phyloP scores from a whole-genome alignment of 805 yeast genomes.

The Metschnikowia lunata region DNA sequence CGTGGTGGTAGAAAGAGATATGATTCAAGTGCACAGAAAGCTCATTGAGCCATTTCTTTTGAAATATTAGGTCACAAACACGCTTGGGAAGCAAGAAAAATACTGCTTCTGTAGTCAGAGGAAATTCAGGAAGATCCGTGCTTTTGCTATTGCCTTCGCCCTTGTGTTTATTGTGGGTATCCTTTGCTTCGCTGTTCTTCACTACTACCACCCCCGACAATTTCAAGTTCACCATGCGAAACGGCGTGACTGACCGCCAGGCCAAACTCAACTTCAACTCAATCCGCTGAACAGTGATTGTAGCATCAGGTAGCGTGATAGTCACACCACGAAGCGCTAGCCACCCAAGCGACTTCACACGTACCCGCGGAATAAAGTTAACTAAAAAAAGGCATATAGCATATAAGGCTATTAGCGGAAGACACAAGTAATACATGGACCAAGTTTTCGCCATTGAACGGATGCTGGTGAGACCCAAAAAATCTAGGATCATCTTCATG shows the following conservation, averaged over 20 bases:
- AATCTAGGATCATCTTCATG: too few species aligned
- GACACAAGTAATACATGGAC: too few species aligned
- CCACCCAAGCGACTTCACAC: conserved; percentile 17
- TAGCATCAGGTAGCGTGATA: conserved; percentile 6
- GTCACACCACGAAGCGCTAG: conserved; percentile 12
- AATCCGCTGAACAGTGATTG: conserved; percentile 6
- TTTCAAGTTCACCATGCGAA: conserved; percentile 10
- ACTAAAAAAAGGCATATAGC: conserved; percentile 5
- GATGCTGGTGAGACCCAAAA: too few species aligned
- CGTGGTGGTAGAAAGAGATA: conserved; percentile 13
- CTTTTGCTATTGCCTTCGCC: background rate
- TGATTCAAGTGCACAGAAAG: conserved; percentile 12
- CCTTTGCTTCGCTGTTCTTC: background rate
- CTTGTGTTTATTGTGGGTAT: background rate
- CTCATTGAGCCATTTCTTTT: conserved; percentile 14
- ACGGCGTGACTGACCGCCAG: conserved; percentile 12
- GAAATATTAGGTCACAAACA: conserved; percentile 5
- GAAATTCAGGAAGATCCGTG: background rate
- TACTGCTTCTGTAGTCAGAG: background rate
- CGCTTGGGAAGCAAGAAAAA: conserved; percentile 3
- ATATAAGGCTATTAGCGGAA: too few species aligned
- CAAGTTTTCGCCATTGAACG: too few species aligned
- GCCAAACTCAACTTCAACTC: conserved; percentile 7
- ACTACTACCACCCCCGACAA: conserved; percentile 10
- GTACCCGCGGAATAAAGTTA: conserved; percentile 13